A percentile compares a stretch with the other conserved stretches of the same genome.
Conservation (phyloP, 164 flowering plant species). For the Cinnamomum micranthum region DNA sequence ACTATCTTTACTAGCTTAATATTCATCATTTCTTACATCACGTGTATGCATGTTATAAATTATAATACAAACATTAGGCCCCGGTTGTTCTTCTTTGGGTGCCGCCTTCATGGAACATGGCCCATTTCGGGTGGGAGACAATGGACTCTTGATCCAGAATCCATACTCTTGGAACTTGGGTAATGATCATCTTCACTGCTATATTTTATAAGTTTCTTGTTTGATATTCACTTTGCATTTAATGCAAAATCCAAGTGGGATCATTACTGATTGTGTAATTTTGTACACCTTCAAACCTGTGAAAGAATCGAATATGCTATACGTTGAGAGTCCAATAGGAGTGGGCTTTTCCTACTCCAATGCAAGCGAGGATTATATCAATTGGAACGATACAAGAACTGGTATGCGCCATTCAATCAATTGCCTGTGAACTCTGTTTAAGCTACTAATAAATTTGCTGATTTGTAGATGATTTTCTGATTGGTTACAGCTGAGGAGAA, state of each 20-base stretch:
- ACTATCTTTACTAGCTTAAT: background rate
- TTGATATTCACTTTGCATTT: background rate
- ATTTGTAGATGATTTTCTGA: background rate
- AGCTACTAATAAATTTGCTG: background rate
- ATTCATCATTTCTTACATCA: background rate
- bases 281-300: background rate
- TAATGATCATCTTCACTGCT: background rate
- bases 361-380: constrained; percentile 28
- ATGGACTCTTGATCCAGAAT: constrained; percentile 29
- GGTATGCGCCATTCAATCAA: constrained; percentile 13
- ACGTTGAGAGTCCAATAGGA: constrained; percentile 45
- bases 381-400: constrained; percentile 39
- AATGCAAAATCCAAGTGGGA: background rate
- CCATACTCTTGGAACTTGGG: constrained; percentile 43
- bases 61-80: constrained; percentile 22
- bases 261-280: background rate
- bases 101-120: constrained; percentile 53
- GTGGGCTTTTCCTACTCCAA: constrained; percentile 54
- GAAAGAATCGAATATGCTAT: constrained; percentile 42
- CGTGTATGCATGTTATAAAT: background rate
- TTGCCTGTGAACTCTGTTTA: background rate
- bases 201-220: background rate
- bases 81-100: constrained; percentile 51
- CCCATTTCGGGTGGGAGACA: constrained; percentile 33
- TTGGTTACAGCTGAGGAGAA: constrained; percentile 35